A percentile compares a stretch with the other conserved stretches of the same genome.
Evolutionary conservation across 2,329 filamentous ascomycete species (phyloP).

Genomic region (Corynespora cassiicola): DNA sequence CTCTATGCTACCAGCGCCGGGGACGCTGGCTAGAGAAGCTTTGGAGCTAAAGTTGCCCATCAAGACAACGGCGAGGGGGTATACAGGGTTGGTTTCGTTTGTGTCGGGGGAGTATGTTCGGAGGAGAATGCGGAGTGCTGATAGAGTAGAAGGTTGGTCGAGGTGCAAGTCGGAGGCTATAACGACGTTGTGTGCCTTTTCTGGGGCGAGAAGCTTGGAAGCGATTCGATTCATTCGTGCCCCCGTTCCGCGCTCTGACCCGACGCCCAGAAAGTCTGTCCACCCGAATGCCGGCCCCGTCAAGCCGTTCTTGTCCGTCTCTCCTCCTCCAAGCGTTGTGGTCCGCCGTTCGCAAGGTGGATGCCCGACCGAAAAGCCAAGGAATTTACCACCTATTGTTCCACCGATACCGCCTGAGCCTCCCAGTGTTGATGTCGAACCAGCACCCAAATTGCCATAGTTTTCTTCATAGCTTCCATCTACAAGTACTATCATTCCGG

Average conservation of each 20-base stretch:
- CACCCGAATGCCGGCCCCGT: constrained; percentile 73
- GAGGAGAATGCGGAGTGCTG: constrained; percentile 81
- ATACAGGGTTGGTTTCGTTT: constrained; percentile 65
- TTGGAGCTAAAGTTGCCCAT: constrained; percentile 80
- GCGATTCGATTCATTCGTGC: constrained; percentile 83
- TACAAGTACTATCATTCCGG: constrained; percentile 94
- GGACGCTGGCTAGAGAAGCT: constrained; percentile 66
- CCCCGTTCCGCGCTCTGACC: constrained; percentile 85
- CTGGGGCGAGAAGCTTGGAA: constrained; percentile 63
- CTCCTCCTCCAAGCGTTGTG: constrained; percentile 73
- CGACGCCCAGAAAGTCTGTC: constrained; percentile 94
- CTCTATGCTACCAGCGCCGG: constrained; percentile 82
- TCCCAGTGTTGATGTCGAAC: constrained; percentile 63
- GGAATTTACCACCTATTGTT: constrained; percentile 88
- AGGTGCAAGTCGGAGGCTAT: constrained; percentile 86
- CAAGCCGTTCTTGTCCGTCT: constrained; percentile 45
- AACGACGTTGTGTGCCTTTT: constrained; percentile 63
- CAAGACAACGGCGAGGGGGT: constrained; percentile 81
- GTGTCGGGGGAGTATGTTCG: constrained; percentile 66
- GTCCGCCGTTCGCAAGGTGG: constrained; percentile 88
- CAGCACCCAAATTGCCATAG: constrained; percentile 72
- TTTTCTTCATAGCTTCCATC: constrained; percentile 98
- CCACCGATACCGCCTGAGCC: constrained; percentile 85
- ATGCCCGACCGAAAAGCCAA: constrained; percentile 88
- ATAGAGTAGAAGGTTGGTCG: constrained; percentile 80